Evolutionary conservation across 1,284 basidiomycete species (phyloP).

Genomic region (Leccinum solheimii): DNA sequence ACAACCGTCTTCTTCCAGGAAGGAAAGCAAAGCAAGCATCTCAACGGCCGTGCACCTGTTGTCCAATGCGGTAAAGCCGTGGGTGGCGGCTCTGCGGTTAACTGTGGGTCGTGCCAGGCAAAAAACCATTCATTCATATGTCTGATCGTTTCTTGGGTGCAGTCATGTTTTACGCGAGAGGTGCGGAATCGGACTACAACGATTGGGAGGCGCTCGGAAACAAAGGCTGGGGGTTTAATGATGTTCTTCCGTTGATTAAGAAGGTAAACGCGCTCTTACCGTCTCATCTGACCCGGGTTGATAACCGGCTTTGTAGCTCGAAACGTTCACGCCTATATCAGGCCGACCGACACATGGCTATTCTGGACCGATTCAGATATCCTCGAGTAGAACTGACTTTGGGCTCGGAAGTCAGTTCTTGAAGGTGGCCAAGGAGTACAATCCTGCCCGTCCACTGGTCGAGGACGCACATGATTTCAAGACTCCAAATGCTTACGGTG

Average conservation of each 20-base stretch:
- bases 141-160: background rate
- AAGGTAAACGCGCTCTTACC: slow-evolving; percentile 38
- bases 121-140: background rate
- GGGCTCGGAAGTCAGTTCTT: slow-evolving; percentile 50
- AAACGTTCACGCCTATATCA: slow-evolving; percentile 46
- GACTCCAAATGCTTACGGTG: slow-evolving; percentile 45
- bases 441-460: slow-evolving; percentile 41
- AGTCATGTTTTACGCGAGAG: slow-evolving; percentile 58
- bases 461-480: slow-evolving; percentile 48
- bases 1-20: slow-evolving; percentile 45
- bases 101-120: slow-evolving; percentile 43
- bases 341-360: slow-evolving; percentile 47
- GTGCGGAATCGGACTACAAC: slow-evolving; percentile 56
- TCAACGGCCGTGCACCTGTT: slow-evolving; percentile 45
- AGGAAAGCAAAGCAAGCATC: slow-evolving; percentile 42
- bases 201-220: slow-evolving; percentile 55
- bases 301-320: slow-evolving; percentile 38
- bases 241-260: slow-evolving; percentile 50
- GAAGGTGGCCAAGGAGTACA: slow-evolving; percentile 42
- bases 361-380: slow-evolving; percentile 54
- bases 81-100: slow-evolving; percentile 58
- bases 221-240: slow-evolving; percentile 50
- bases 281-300: background rate
- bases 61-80: slow-evolving; percentile 49
- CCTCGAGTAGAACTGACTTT: slow-evolving; percentile 38